A percentile compares a stretch with the other conserved stretches of the same genome.
Evolutionary conservation across 352 stramenopile genomes (phyloP).

Genomic region (Globisporangium cylindrosporum): DNA sequence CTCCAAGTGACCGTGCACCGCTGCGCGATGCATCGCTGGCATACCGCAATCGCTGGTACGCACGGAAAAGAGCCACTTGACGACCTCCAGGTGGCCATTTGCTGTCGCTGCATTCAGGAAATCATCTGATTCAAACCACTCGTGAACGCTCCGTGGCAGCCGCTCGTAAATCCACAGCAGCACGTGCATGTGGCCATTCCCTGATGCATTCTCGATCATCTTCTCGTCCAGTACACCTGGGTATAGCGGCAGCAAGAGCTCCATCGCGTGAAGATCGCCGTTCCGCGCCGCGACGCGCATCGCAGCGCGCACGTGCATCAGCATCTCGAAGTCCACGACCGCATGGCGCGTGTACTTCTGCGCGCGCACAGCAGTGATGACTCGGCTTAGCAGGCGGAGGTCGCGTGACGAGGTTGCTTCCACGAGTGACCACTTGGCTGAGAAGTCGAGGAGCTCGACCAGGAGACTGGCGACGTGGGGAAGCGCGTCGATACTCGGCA

Average conservation of each 20-base stretch:
- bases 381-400: conserved; percentile 21
- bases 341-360: conserved; percentile 14
- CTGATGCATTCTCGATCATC: conserved; percentile 10
- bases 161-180: conserved; percentile 17
- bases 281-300: conserved; percentile 12
- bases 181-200: conserved; percentile 12
- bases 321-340: neutral
- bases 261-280: neutral
- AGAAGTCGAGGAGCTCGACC: conserved; percentile 25
- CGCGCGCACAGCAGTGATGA: conserved; percentile 1
- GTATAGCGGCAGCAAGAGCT: conserved; percentile 9
- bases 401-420: conserved; percentile 14
- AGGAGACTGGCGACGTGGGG: conserved; percentile 26
- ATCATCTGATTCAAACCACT: conserved; percentile 5
- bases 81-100: conserved; percentile 23
- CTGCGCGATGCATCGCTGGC: conserved; percentile 31
- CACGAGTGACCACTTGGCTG: conserved; percentile 22
- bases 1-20: conserved; percentile 23
- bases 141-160: neutral
- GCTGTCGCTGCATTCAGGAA: conserved; percentile 9
- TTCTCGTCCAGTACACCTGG: conserved; percentile 6
- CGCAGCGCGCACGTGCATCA: conserved; percentile 13
- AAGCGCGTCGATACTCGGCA: conserved; percentile 24
- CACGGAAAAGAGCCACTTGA: conserved; percentile 23
- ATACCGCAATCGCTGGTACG: conserved; percentile 24